Base-by-base conservation (phyloP, 495 filamentous ascomycete species). In the Tuber aestivum region DNA sequence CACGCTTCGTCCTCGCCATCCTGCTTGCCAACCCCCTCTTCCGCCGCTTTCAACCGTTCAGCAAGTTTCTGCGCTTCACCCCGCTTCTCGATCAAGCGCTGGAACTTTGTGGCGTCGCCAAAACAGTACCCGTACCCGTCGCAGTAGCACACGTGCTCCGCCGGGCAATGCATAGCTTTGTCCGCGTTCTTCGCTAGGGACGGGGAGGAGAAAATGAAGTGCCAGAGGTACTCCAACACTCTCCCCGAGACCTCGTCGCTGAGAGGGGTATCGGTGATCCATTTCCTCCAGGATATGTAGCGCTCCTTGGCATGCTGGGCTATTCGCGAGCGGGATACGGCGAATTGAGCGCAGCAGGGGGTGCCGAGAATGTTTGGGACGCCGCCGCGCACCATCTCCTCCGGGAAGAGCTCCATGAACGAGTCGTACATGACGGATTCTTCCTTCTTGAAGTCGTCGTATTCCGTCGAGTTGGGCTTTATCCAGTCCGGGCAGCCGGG, bases 81-180 rank as follows among this genome's bases (percentile, higher is more conserved):
- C 45, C 85, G 82, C 45, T 86, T 71, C 41, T 85, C 83, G 23
- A 86, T 83, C 75, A 85, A 93, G 0, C 81, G 79, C 14, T 86
- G 80, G 68, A 87, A 92, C 73, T 87, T 83, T 0, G 85, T 83
- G 32, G 88, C 85, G 1, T 88, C 87, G 8, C 89, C 92, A 78
- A 94, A 95, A 79, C 92, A 95, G n/a, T 90, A 85, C 0, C 92
- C 92, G 71, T 90, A 95, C 27, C 89, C 91, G 75, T 93, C 90
- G 81, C 92, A 95, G 73, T 93, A 92, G 83, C 92, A 95, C 0
- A 90, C 83, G 79, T 90, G 87, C 83, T 91, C 88, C 35, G 85
- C 85, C 20, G 91, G 90, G 80, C 92, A 94, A 61, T 87, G 82
- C 14, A 89, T 84, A 10, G 86, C 84, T 42, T 89, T 69, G 86